Evolutionary conservation across 352 stramenopile species (phyloP), one percentile per base, ranked within the genome.

Genomic region (Phytophthora pistaciae): DNA sequence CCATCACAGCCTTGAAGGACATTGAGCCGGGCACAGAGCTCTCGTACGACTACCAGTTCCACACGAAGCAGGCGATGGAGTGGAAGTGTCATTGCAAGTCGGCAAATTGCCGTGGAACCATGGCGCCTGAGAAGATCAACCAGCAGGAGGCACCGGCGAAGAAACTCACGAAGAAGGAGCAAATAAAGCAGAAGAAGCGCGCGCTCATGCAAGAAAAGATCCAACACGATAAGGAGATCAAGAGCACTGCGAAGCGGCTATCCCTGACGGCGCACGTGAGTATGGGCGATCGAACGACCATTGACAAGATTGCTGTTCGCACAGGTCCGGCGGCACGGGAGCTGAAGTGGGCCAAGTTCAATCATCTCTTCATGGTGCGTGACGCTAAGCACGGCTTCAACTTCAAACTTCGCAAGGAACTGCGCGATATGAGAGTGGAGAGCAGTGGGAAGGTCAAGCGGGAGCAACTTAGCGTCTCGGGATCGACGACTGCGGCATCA

Each of bases 41-140:
- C 10, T 97, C 90, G 62, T 98, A 98, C 75, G 94, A 98, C 74
- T 99, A 99, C 79, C 92, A 98, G 66, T 98, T 98, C 70, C 86
- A 97, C 62, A 97, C 90, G 42, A 91, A 88, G 29, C 80, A 95
- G 50, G 88, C 90, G 14, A 86, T 95, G 59, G 85, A 95, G 70
- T 97, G 89, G 85, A 93, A 91, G 60, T 97, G 91, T 69, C 89
- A 92, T 69, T 97, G 91, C 71, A 87, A 92, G 56, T 70, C 91
- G 4, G 81, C 77, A 53, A 92, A 86, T 63, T 97, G 91, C 57
- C 88, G 91, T 20, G 91, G 91, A 54, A 97, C 90, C 16, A 97
- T 97, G 90, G 90, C 90, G 18, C 88, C 90, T 1, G 82, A 94
- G 40, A 92, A 92, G 56, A 82, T 95, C 33, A 92, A 90, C 49